Conservation (phyloP, 345 rosid genomes). For the Lumnitzera littorea region DNA sequence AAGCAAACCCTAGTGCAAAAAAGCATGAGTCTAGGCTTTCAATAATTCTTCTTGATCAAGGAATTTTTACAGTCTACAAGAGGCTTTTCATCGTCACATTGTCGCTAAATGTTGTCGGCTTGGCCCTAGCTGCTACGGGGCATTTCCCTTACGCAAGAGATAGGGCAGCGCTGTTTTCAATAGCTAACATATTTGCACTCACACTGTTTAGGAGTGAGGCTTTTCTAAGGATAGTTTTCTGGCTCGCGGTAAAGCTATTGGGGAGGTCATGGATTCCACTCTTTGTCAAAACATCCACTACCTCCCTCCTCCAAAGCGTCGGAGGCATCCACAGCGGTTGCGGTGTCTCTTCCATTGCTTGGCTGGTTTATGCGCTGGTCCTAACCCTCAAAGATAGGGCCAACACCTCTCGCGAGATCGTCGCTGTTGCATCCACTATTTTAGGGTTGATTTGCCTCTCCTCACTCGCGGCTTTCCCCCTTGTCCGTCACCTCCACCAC, state of each 20-base stretch:
- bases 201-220: slow-evolving; percentile 82
- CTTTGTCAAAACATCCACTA: slow-evolving; percentile 43
- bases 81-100: slow-evolving; percentile 46
- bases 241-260: slow-evolving; percentile 42
- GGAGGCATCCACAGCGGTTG: slow-evolving; percentile 81
- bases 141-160: slow-evolving; percentile 59
- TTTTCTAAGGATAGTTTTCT: slow-evolving; percentile 46
- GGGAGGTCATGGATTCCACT: slow-evolving; percentile 59
- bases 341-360: slow-evolving; percentile 61
- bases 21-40: slow-evolving; percentile 53
- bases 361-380: slow-evolving; percentile 59
- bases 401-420: slow-evolving; percentile 49
- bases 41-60: slow-evolving; percentile 74
- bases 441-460: slow-evolving; percentile 57
- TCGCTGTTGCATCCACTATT: slow-evolving; percentile 44
- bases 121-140: slow-evolving; percentile 56
- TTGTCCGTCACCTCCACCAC: slow-evolving; percentile 78
- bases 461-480: slow-evolving; percentile 60
- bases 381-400: slow-evolving; percentile 48
- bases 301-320: slow-evolving; percentile 68
- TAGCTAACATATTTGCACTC: slow-evolving; percentile 57
- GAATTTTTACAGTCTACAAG: slow-evolving; percentile 70
- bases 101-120: slow-evolving; percentile 33
- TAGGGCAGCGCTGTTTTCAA: slow-evolving; percentile 56
- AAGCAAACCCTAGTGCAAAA: slow-evolving; percentile 23